phyloP scores from a whole-genome alignment of 1,284 basidiomycete genomes.

The Papiliotrema laurentii region DNA sequence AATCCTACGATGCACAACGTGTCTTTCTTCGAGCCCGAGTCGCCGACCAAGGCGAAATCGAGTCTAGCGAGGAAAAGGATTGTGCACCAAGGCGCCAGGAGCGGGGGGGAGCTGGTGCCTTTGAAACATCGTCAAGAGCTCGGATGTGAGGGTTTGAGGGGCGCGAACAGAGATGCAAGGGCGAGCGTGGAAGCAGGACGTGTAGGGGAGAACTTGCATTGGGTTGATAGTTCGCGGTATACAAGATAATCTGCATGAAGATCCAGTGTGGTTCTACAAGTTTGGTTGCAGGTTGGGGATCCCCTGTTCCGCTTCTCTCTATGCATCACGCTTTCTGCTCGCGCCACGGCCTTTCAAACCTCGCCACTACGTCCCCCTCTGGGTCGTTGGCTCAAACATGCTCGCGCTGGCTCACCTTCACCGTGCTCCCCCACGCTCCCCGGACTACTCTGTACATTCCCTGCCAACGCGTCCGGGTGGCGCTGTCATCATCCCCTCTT shows the following conservation, averaged over 20 bases:
- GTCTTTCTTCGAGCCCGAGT: slow-evolving; percentile 30
- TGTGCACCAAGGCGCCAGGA: too few species aligned
- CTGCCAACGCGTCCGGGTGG: slow-evolving; percentile 1
- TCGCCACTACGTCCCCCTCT: neutral
- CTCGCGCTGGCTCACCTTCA: slow-evolving; percentile 15
- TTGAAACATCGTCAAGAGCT: slow-evolving; percentile 20
- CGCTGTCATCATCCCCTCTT: slow-evolving; percentile 1
- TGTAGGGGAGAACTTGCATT: too few species aligned
- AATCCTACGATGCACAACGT: neutral
- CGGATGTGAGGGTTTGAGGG: neutral
- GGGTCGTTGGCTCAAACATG: slow-evolving; percentile 14
- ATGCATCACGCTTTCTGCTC: too few species aligned
- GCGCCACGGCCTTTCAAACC: too few species aligned
- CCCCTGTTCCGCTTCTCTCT: too few species aligned
- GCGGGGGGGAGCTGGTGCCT: slow-evolving; percentile 26
- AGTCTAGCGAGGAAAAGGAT: too few species aligned
- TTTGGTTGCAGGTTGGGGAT: too few species aligned
- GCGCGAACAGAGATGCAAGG: neutral
- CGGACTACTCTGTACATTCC: neutral
- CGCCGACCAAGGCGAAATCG: slow-evolving; percentile 9
- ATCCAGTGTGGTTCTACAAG: too few species aligned
- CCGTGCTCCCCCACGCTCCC: neutral
- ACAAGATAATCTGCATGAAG: too few species aligned
- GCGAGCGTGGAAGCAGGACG: too few species aligned
- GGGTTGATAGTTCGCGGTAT: slow-evolving; percentile 2